Evolutionary conservation across 2,329 filamentous ascomycete species (phyloP).

Genomic region (Diaporthe ilicicola): DNA sequence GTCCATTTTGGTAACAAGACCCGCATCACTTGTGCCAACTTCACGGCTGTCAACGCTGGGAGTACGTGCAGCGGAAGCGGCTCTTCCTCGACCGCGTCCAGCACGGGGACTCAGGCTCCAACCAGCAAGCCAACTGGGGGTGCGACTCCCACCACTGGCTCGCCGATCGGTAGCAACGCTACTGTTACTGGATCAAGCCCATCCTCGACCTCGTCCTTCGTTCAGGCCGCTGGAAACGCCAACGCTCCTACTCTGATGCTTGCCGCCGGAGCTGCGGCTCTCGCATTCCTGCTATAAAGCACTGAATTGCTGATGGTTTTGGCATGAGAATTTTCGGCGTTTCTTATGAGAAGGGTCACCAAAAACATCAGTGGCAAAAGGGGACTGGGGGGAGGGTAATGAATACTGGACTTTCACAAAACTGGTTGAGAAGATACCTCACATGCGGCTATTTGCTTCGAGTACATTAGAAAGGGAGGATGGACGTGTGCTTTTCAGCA

Average conservation of each 20-base stretch:
- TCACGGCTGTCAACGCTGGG: slow-evolving; percentile 46
- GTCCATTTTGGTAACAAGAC: slow-evolving; percentile 72
- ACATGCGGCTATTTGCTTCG: slow-evolving; percentile 15
- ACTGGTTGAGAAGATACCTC: slow-evolving; percentile 24
- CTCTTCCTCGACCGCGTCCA: slow-evolving; percentile 3
- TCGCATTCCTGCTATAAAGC: slow-evolving; percentile 27
- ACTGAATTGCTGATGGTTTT: not conserved
- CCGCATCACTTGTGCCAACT: slow-evolving; percentile 72
- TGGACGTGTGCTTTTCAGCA: not conserved
- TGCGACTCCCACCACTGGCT: not conserved
- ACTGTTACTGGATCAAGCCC: slow-evolving; percentile 7
- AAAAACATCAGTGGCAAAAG: not conserved
- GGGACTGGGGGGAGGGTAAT: too few relatives aligned
- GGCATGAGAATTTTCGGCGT: slow-evolving; percentile 9
- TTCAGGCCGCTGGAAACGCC: slow-evolving; percentile 15
- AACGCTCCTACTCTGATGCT: slow-evolving; percentile 21
- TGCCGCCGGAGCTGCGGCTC: slow-evolving; percentile 17
- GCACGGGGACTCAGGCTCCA: not conserved
- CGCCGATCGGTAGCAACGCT: slow-evolving; percentile 13
- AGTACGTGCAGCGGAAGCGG: slow-evolving; percentile 28
- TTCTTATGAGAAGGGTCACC: not conserved
- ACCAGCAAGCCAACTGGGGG: not conserved
- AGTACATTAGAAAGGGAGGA: not conserved
- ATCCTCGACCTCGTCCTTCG: not conserved
- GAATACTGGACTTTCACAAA: not conserved